Evolutionary conservation across 2,329 filamentous ascomycete genomes (phyloP), one percentile per base, ranked within the genome.

Genomic region (Fonsecaea pedrosoi): DNA sequence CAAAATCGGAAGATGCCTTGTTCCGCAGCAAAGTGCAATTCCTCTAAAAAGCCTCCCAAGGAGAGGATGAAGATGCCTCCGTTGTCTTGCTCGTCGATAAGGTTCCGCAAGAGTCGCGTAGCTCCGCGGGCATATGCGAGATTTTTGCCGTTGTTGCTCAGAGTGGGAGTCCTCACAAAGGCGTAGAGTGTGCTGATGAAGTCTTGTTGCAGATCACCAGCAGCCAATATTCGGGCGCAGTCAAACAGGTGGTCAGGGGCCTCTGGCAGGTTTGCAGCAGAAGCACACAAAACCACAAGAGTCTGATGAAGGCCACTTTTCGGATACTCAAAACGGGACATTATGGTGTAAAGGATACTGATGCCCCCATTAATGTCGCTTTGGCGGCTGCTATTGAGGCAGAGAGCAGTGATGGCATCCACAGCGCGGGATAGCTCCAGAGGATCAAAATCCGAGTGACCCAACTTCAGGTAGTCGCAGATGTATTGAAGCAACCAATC

Each of bases 401-500:
- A 72, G 9, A 72, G 54, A 30, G 61, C 37, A 21, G 66, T 69
- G 18, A 69, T 48, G 8, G 63, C 53, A 8, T 64, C 54, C 38
- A 69, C 68, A 25, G 65, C 59, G 9, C 54, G 65, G 25, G 62
- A 54, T 21, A 70, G 50, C 45, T 72, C 69, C 25, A 56, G 55
- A 2, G 55, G 38, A 53, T 66, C 62, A 45, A 71, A 58, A 18
- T 35, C 57, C n/a, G 38, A 53, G 50, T 71, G 68, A 35, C 64
- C 66, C n/a, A 71, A 35, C n/a, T 65, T 54, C 12, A 72, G 25
- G 55, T 67, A 72, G 57, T 72, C 69, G 34, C 54, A 58, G 30
- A 67, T 62, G 35, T 68, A 72, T 13, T 60, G 68, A 12, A 72
- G 64, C 12, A 72, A 42, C 71, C 71, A 72, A n/a, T 66, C 59